Percentiles rank a stretch among this genome's conserved stretches.
Conservation (phyloP, 768 basidiomycete species). For the Pisolithus tinctorius region DNA sequence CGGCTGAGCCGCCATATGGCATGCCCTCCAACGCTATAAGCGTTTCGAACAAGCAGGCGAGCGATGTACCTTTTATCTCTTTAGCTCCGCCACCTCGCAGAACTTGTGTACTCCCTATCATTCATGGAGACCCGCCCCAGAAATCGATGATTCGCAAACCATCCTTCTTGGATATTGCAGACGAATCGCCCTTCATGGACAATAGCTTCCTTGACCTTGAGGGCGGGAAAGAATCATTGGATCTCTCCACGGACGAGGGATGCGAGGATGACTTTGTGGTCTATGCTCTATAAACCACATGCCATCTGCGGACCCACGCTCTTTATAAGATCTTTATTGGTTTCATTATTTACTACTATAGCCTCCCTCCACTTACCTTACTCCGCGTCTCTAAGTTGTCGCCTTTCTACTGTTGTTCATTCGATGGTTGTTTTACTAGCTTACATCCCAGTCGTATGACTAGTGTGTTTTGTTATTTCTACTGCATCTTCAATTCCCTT, state of each 20-base stretch:
- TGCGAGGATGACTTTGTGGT: constrained; percentile 36
- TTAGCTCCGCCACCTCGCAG: constrained; percentile 28
- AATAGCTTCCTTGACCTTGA: constrained; percentile 38
- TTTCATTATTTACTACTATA: constrained; percentile 10
- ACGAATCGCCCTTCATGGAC: constrained; percentile 25
- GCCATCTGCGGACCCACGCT: background rate
- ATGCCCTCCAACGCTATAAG: background rate
- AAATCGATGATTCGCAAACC: constrained; percentile 59
- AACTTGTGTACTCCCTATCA: background rate
- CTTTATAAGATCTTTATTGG: constrained; percentile 8
- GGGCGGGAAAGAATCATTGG: constrained; percentile 33
- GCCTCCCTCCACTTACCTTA: constrained; percentile 1
- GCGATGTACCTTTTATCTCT: constrained; percentile 27
- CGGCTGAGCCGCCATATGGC: constrained; percentile 4
- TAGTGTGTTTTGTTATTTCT: background rate
- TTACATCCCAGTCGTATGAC: background rate
- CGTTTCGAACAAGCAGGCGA: constrained; percentile 10
- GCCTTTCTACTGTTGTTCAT: background rate
- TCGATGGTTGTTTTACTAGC: constrained; percentile 12
- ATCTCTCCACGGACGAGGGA: constrained; percentile 28
- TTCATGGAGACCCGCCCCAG: constrained; percentile 34
- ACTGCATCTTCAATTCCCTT: background rate
- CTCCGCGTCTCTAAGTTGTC: constrained; percentile 1
- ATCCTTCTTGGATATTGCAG: constrained; percentile 62
- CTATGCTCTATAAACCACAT: background rate